phyloP scores from a whole-genome alignment of 1,284 basidiomycete genomes.

The Sporisorium graminicola region DNA sequence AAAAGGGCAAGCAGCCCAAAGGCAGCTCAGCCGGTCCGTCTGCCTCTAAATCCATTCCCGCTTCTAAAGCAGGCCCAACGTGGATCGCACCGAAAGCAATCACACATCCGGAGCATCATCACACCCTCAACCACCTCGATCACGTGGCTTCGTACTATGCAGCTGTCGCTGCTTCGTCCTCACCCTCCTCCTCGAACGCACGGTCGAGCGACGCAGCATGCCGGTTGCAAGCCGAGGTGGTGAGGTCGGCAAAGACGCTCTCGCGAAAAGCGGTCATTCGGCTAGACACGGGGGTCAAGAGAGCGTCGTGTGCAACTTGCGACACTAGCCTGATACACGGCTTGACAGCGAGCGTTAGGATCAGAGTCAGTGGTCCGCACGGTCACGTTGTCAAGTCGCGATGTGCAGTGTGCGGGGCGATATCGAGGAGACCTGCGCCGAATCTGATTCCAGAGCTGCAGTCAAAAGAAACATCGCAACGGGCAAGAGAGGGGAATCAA shows the following conservation, averaged over 20 bases:
- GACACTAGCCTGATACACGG: conserved; percentile 29
- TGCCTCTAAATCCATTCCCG: not conserved
- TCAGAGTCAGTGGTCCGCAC: conserved; percentile 32
- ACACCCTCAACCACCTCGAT: conserved; percentile 44
- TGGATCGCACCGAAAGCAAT: conserved; percentile 39
- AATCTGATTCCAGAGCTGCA: conserved; percentile 15
- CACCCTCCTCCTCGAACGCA: not conserved
- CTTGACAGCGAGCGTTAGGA: conserved; percentile 23
- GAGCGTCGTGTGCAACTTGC: conserved; percentile 20
- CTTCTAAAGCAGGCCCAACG: not conserved
- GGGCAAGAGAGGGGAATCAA: not conserved
- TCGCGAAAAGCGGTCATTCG: conserved; percentile 43
- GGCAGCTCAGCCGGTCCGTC: not conserved
- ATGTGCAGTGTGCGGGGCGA: conserved; percentile 24
- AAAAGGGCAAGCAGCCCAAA: conserved; percentile 24
- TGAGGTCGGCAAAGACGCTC: conserved; percentile 25
- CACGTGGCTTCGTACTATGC: conserved; percentile 45
- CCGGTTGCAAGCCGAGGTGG: conserved; percentile 23
- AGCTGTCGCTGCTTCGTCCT: conserved; percentile 7
- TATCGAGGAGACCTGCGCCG: conserved; percentile 30
- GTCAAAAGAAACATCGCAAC: not conserved
- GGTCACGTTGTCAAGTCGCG: conserved; percentile 29
- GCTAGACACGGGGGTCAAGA: conserved; percentile 34
- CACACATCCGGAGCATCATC: conserved; percentile 44
- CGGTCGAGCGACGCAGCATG: conserved; percentile 10